Conservation (phyloP, 805 yeast genomes). For the Candida caryicola region DNA sequence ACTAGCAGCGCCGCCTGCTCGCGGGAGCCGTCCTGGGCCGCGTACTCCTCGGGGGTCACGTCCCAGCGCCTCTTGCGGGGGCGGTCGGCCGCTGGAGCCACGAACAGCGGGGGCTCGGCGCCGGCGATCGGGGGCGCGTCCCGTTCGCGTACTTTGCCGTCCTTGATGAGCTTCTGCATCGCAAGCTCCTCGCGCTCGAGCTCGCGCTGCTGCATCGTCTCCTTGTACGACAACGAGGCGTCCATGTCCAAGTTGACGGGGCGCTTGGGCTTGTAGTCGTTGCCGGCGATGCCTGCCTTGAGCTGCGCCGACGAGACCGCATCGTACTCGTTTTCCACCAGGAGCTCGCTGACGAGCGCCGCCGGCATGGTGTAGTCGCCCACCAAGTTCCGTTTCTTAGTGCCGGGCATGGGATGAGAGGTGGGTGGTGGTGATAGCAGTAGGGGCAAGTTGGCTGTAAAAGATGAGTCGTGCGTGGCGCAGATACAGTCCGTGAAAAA, state of each 20-base stretch:
- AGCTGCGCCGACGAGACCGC: constrained; percentile 13
- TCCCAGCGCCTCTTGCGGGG: constrained; percentile 44
- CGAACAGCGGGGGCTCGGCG: background rate
- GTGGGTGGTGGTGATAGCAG: background rate
- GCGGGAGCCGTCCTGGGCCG: constrained; percentile 6
- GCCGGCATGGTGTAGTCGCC: constrained; percentile 33
- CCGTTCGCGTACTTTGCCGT: constrained; percentile 13
- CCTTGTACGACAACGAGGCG: constrained; percentile 33
- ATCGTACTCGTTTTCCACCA: constrained; percentile 21
- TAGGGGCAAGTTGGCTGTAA: no score
- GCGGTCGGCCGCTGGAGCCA: constrained; percentile 12
- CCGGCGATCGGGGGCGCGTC: constrained; percentile 9
- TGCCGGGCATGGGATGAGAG: background rate
- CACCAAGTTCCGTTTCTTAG: constrained; percentile 16
- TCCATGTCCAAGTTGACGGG: constrained; percentile 18
- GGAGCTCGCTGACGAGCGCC: constrained; percentile 24
- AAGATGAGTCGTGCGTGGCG: no score
- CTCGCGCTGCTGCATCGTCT: constrained; percentile 41
- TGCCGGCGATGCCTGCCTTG: constrained; percentile 15
- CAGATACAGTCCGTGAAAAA: no score
- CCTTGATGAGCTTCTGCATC: constrained; percentile 21
- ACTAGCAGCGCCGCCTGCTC: constrained; percentile 21
- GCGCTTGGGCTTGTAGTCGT: constrained; percentile 29
- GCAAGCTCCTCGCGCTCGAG: constrained; percentile 36
- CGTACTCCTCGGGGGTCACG: constrained; percentile 37